These are phyloP conservation scores for Suhomyces vadensis DNA, from an alignment of 805 yeast species.

Conservation along the genomic window DNA sequence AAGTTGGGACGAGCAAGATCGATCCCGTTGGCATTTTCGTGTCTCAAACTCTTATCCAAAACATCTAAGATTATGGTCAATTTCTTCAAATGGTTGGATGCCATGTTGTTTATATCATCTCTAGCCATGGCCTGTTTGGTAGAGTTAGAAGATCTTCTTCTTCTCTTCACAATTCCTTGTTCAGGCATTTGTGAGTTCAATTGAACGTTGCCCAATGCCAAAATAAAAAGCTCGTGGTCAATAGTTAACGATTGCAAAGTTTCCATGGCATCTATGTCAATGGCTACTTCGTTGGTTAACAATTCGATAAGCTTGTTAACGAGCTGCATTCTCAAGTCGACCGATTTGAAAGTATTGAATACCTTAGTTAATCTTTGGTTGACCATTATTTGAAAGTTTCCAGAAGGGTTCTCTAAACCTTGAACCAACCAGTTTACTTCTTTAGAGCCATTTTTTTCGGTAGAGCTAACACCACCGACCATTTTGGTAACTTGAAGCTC, in stretches of 20 bases:
- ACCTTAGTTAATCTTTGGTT: constrained; percentile 53
- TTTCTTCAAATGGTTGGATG: constrained; percentile 74
- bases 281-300: constrained; percentile 47
- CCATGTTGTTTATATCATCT: constrained; percentile 70
- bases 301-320: constrained; percentile 51
- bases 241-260: constrained; percentile 56
- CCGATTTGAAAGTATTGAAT: constrained; percentile 53
- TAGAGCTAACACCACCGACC: constrained; percentile 46
- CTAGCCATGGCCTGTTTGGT: constrained; percentile 73
- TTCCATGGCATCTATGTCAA: constrained; percentile 41
- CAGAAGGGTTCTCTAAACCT: constrained; percentile 46
- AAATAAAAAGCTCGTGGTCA: constrained; percentile 56
- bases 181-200: constrained; percentile 50
- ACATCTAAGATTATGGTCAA: constrained; percentile 80
- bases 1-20: constrained; percentile 45
- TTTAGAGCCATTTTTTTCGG: constrained; percentile 51
- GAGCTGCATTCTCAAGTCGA: constrained; percentile 57
- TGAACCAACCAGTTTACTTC: constrained; percentile 63
- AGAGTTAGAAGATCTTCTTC: constrained; percentile 78
- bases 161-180: constrained; percentile 64
- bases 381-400: constrained; percentile 43
- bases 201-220: constrained; percentile 59
- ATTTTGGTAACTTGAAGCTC: constrained; percentile 61
- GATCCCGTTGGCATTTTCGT: constrained; percentile 19
- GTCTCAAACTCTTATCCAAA: constrained; percentile 54